Conservation (phyloP, 1,284 basidiomycete species). For the Omphalotus olearius region DNA sequence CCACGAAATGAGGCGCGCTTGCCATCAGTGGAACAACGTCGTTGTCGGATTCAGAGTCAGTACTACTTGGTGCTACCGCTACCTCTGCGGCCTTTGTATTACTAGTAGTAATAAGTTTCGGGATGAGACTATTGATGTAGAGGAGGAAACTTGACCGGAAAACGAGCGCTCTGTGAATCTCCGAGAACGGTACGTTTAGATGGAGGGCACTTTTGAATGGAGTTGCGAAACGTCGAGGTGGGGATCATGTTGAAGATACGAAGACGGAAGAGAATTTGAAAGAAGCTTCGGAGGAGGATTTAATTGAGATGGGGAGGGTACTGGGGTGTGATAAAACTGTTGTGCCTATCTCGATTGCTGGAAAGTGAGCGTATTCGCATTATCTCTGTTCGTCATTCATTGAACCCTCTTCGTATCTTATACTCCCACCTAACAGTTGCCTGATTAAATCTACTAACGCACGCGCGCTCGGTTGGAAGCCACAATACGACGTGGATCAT, state of each 20-base stretch:
- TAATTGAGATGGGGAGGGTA: conserved; percentile 9
- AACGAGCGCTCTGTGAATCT: too few species aligned
- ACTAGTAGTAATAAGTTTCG: too few species aligned
- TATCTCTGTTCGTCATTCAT: too few species aligned
- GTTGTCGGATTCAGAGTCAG: too few species aligned
- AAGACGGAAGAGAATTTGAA: not conserved
- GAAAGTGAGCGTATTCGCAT: conserved; percentile 10
- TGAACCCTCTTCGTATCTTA: too few species aligned
- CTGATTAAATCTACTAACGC: conserved; percentile 12
- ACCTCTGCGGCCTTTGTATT: too few species aligned
- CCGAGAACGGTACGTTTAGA: conserved; percentile 14
- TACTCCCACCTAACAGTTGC: conserved; percentile 5
- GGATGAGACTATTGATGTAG: too few species aligned
- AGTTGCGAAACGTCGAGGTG: not conserved
- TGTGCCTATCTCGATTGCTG: conserved; percentile 12
- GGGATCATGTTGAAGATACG: not conserved
- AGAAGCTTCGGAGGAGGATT: conserved; percentile 7
- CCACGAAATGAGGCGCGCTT: conserved; percentile 38
- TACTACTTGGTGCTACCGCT: too few species aligned
- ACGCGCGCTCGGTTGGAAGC: conserved; percentile 14
- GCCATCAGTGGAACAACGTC: too few species aligned
- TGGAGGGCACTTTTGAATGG: conserved; percentile 14
- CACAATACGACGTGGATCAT: conserved; percentile 14
- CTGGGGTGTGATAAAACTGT: conserved; percentile 3
- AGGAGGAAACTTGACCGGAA: too few species aligned